Percentiles rank a stretch among this genome's conserved stretches.
These are phyloP conservation scores for Coniella lustricola DNA, from an alignment of 2,329 filamentous ascomycete species.

Conservation along the genomic window DNA sequence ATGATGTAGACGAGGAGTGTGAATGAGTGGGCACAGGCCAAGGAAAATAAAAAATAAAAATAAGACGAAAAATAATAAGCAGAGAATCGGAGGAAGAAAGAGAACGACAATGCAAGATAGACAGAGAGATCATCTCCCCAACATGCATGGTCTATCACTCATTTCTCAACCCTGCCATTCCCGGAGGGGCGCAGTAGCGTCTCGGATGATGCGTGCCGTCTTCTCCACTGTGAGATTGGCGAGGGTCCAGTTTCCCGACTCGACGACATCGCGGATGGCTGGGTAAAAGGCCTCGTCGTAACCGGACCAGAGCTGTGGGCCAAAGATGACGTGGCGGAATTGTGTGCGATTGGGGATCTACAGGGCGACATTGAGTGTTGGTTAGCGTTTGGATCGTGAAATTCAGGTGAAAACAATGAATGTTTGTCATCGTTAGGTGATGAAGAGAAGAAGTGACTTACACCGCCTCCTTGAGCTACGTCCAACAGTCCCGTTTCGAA, in stretches of 20 bases:
- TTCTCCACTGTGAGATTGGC: slow-evolving; percentile 64
- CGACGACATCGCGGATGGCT: slow-evolving; percentile 74
- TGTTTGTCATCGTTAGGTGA: background rate
- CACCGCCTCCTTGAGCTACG: slow-evolving; percentile 61
- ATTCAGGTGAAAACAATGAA: too few relatives aligned
- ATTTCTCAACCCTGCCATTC: slow-evolving; percentile 4
- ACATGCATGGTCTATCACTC: too few relatives aligned
- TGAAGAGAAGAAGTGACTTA: slow-evolving; percentile 42
- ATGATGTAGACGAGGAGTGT: too few relatives aligned
- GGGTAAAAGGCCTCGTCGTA: slow-evolving; percentile 68
- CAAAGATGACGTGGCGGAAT: slow-evolving; percentile 90
- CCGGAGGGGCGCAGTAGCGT: slow-evolving; percentile 39
- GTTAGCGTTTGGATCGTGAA: background rate
- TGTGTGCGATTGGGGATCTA: slow-evolving; percentile 81
- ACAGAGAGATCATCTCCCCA: background rate
- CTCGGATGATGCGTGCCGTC: slow-evolving; percentile 59
- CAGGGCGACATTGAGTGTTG: background rate
- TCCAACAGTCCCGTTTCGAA: slow-evolving; percentile 86
- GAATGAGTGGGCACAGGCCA: too few relatives aligned
- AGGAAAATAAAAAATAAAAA: too few relatives aligned
- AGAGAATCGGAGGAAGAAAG: too few relatives aligned
- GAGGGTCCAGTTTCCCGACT: slow-evolving; percentile 60
- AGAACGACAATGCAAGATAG: too few relatives aligned
- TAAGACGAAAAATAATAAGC: too few relatives aligned
- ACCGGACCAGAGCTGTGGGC: slow-evolving; percentile 69